Conservation (phyloP, 139 green algal species). For the Zygnema cylindricum region DNA sequence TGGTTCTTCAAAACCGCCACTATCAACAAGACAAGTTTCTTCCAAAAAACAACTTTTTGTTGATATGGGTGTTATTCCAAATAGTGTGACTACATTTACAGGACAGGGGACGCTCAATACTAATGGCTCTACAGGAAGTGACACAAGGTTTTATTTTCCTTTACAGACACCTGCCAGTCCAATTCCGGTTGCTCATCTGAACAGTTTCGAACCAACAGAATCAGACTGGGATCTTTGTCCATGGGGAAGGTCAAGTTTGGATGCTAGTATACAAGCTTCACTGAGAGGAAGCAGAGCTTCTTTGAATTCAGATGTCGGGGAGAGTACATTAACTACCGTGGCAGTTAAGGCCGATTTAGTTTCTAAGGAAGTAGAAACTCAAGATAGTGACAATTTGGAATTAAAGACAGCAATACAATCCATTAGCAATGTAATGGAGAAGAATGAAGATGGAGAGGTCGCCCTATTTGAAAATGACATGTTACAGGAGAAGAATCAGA, state of each 20-base stretch:
- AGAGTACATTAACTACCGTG: background rate
- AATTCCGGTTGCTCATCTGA: background rate
- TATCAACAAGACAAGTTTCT: too few relatives aligned
- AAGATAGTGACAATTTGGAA: background rate
- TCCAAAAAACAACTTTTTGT: background rate
- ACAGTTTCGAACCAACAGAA: background rate
- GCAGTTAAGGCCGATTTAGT: background rate
- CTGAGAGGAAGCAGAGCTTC: too few relatives aligned
- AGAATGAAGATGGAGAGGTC: background rate
- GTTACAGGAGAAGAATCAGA: background rate
- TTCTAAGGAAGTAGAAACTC: background rate
- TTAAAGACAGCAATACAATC: too few relatives aligned
- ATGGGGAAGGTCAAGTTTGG: background rate
- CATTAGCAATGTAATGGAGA: background rate
- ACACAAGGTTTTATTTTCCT: background rate
- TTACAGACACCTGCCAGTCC: background rate
- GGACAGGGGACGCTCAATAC: too few relatives aligned
- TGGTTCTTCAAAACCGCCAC: too few relatives aligned
- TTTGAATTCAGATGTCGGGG: background rate
- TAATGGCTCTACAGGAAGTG: too few relatives aligned
- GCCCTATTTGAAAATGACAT: background rate
- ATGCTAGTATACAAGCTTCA: background rate
- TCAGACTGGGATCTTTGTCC: background rate
- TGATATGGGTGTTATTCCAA: background rate
- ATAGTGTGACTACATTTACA: too few relatives aligned